Conservation (phyloP, 2,329 filamentous ascomycete species). For the Tolypocladium ovalisporum region DNA sequence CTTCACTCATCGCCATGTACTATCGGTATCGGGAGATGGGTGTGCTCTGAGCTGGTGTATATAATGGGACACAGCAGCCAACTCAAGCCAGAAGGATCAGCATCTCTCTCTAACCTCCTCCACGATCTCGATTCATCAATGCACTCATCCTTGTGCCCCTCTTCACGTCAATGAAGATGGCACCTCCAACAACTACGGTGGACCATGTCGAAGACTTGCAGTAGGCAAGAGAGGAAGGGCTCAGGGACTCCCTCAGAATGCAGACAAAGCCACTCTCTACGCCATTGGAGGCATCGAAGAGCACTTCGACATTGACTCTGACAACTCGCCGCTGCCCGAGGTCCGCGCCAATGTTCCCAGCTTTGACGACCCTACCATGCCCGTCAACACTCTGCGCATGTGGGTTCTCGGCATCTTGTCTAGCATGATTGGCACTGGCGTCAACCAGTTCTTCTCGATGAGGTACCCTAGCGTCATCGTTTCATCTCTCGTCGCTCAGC, state of each 20-base stretch:
- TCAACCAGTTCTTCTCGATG: constrained; percentile 34
- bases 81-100: not conserved
- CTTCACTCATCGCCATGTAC: not conserved
- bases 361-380: constrained; percentile 20
- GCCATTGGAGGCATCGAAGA: not conserved
- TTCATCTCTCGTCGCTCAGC: constrained; percentile 24
- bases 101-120: not conserved
- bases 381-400: constrained; percentile 24
- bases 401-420: constrained; percentile 34
- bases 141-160: not conserved
- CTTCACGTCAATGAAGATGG: not conserved
- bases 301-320: not conserved
- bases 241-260: not conserved
- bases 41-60: not conserved
- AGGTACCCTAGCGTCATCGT: constrained; percentile 15
- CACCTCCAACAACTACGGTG: not conserved
- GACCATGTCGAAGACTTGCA: not conserved
- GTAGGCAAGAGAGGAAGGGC: not conserved
- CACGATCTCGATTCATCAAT: not conserved
- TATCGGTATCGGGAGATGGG: not conserved
- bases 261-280: not conserved
- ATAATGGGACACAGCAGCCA: not conserved
- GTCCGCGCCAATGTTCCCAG: constrained; percentile 22
- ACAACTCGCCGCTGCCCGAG: constrained; percentile 18
- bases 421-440: constrained; percentile 30